These are phyloP conservation scores for Leucaena leucocephala DNA, from an alignment of 306 rosid species.

Conservation along the genomic window DNA sequence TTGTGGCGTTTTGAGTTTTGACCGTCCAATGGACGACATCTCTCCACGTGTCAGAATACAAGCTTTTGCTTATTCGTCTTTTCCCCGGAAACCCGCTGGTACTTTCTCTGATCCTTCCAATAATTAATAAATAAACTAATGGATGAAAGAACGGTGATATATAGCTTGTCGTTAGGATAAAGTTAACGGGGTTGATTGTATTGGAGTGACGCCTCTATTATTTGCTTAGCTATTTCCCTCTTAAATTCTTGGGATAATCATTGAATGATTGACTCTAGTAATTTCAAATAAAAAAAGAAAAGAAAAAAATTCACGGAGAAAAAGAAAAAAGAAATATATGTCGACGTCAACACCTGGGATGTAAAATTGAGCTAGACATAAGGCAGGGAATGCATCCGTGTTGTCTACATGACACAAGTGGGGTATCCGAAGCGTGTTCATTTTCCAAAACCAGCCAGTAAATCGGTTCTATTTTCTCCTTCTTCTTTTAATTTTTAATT, in stretches of 20 bases:
- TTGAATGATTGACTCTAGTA: conserved; percentile 49
- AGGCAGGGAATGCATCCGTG: conserved; percentile 4
- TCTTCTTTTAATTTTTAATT: background rate
- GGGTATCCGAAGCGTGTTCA: conserved; percentile 7
- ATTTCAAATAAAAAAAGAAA: background rate
- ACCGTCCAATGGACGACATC: conserved; percentile 36
- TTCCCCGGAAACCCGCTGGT: conserved; percentile 75
- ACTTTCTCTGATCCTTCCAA: conserved; percentile 49
- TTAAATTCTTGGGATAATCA: conserved; percentile 52
- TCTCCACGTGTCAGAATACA: conserved; percentile 51
- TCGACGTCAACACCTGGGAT: conserved; percentile 18
- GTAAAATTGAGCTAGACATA: background rate
- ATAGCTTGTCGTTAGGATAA: background rate
- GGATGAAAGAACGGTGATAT: background rate
- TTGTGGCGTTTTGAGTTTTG: conserved; percentile 19
- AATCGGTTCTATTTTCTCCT: background rate
- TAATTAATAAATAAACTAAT: conserved; percentile 38
- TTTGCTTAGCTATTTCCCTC: conserved; percentile 45
- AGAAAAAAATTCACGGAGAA: background rate
- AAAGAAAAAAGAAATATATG: background rate
- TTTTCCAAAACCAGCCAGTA: background rate
- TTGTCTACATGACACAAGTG: background rate
- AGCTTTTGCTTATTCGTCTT: conserved; percentile 71
- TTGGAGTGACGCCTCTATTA: background rate
- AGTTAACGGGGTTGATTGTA: background rate